A percentile compares a stretch with the other conserved stretches of the same genome.
These are phyloP conservation scores for Stenogyne calaminthoides DNA, from an alignment of 305 asterid genomes.

Conservation along the genomic window DNA sequence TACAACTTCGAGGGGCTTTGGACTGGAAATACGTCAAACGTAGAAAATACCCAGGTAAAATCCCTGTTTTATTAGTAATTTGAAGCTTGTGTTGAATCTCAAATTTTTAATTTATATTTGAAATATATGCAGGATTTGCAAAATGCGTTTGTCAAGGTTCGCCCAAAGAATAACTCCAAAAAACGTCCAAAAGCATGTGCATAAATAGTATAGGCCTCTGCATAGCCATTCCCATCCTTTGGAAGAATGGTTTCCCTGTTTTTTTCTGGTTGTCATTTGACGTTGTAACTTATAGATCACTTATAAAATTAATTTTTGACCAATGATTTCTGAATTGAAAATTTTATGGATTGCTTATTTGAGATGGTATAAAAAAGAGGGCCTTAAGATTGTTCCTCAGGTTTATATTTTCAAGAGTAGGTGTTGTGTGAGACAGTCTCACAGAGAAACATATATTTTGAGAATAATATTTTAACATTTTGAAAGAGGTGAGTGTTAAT, in stretches of 20 bases:
- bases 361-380: not conserved
- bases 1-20: conserved; percentile 90
- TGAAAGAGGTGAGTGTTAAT: no score
- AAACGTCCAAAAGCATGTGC: conserved; percentile 49
- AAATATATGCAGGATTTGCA: conserved; percentile 64
- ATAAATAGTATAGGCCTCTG: conserved; percentile 37
- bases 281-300: not conserved
- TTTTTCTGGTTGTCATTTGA: not conserved
- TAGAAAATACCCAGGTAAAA: conserved; percentile 51
- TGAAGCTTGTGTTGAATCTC: not conserved
- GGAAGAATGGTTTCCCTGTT: not conserved
- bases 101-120: conserved; percentile 8
- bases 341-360: not conserved
- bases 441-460: no score
- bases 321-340: no score
- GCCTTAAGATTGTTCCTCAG: not conserved
- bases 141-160: conserved; percentile 74
- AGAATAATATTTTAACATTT: no score
- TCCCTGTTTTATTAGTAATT: not conserved
- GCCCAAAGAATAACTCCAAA: conserved; percentile 85
- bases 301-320: no score
- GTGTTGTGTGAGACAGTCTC: no score
- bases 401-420: not conserved
- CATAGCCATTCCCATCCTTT: not conserved
- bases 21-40: conserved; percentile 43